phyloP scores from a whole-genome alignment of 1,139 yeast genomes.

The Yamadazyma friedrichii region DNA sequence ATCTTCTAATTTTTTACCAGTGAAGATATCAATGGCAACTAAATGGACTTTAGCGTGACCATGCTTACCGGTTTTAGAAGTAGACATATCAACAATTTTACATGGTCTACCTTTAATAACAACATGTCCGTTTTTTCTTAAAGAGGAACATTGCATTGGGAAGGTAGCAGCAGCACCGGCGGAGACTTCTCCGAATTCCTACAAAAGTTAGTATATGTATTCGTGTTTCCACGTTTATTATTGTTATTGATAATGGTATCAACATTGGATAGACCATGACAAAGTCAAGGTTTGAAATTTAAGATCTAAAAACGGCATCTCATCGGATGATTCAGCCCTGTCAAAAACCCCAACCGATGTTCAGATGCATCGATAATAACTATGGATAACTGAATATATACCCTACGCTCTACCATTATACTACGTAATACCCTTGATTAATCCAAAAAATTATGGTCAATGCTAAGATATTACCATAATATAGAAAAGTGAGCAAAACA shows the following conservation, averaged over 20 bases:
- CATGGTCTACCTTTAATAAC: constrained; percentile 99
- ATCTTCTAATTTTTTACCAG: constrained; percentile 99
- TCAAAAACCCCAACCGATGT: too few relatives aligned
- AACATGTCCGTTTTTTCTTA: constrained; percentile 99
- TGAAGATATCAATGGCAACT: constrained; percentile 98
- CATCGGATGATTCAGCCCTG: too few relatives aligned
- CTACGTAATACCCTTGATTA: too few relatives aligned
- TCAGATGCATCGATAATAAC: too few relatives aligned
- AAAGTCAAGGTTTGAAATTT: not conserved
- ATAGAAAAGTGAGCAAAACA: too few relatives aligned
- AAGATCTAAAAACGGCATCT: not conserved
- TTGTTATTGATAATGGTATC: too few relatives aligned
- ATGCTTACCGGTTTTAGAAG: constrained; percentile 99
- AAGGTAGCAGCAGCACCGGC: constrained; percentile 98
- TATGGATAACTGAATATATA: too few relatives aligned
- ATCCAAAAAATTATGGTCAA: too few relatives aligned
- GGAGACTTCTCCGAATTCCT: constrained; percentile 97
- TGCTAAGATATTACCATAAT: too few relatives aligned
- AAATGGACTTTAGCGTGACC: constrained; percentile 99
- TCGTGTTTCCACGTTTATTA: not conserved
- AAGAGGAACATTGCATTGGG: constrained; percentile 99
- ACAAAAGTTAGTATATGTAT: constrained; percentile 32
- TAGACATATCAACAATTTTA: constrained; percentile 99
- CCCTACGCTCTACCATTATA: too few relatives aligned
- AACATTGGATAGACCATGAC: not conserved